Conservation (phyloP, 2,329 filamentous ascomycete genomes). For the Neonectria coccinea region DNA sequence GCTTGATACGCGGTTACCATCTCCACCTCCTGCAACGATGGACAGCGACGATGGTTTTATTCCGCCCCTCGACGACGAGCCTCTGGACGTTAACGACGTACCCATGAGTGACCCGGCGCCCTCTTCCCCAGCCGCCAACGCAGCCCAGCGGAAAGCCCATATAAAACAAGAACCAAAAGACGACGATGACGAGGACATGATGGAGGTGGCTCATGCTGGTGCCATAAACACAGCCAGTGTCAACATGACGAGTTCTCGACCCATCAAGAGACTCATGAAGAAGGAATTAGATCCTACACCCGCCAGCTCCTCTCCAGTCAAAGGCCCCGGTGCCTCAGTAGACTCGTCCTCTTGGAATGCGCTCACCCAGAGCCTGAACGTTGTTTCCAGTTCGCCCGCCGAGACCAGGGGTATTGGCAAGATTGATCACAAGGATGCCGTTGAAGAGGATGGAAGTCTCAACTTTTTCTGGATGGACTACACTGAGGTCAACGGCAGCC, state of each 20-base stretch:
- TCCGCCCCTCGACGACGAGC: conserved; percentile 72
- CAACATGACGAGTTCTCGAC: conserved; percentile 84
- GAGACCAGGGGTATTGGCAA: conserved; percentile 79
- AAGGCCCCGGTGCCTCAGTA: conserved; percentile 68
- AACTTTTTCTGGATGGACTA: conserved; percentile 99
- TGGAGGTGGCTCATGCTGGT: conserved; percentile 86
- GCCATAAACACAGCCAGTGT: conserved; percentile 76
- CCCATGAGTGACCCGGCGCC: conserved; percentile 88
- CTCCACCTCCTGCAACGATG: conserved; percentile 55
- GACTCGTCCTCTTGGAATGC: conserved; percentile 91
- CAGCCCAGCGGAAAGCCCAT: conserved; percentile 76
- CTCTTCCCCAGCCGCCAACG: conserved; percentile 87
- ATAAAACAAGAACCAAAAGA: conserved; percentile 65
- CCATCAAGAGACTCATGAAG: conserved; percentile 78
- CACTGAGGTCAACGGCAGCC: conserved; percentile 87
- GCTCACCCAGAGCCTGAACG: conserved; percentile 86
- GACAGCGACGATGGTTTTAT: conserved; percentile 70
- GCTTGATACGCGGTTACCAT: conserved; percentile 61
- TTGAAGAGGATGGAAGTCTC: conserved; percentile 93
- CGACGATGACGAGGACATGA: conserved; percentile 82
- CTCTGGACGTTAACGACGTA: conserved; percentile 59
- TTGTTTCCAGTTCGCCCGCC: conserved; percentile 78
- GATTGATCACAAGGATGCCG: conserved; percentile 82
- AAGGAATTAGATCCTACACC: conserved; percentile 75
- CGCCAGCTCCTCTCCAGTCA: conserved; percentile 79